Conservation (phyloP, 768 basidiomycete genomes). For the Phaeotremella skinneri region DNA sequence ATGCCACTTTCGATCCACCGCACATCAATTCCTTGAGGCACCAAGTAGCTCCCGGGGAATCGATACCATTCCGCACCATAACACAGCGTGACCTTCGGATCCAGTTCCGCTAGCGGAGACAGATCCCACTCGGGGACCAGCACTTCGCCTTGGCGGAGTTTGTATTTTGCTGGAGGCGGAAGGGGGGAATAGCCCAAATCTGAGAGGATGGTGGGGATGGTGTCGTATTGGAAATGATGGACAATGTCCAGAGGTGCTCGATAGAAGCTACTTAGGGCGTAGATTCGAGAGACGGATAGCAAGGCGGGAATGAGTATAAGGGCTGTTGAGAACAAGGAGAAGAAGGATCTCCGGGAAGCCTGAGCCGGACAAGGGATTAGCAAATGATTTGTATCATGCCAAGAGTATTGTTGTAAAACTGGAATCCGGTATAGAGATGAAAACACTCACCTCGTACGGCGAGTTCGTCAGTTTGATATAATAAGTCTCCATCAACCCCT, state of each 20-base stretch:
- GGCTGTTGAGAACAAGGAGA: slow-evolving; percentile 70
- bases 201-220: slow-evolving; percentile 76
- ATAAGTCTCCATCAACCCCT: slow-evolving; percentile 78
- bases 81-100: slow-evolving; percentile 66
- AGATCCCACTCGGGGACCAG: slow-evolving; percentile 62
- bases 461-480: slow-evolving; percentile 77
- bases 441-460: slow-evolving; percentile 69
- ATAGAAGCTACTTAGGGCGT: slow-evolving; percentile 84
- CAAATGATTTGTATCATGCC: too few relatives aligned
- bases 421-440: background rate
- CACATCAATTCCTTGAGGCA: slow-evolving; percentile 78
- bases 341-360: slow-evolving; percentile 74
- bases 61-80: slow-evolving; percentile 94
- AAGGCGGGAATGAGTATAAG: slow-evolving; percentile 65
- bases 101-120: slow-evolving; percentile 64
- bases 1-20: slow-evolving; percentile 91
- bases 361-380: slow-evolving; percentile 45
- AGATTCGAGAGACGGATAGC: slow-evolving; percentile 73
- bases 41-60: slow-evolving; percentile 84
- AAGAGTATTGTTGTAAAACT: background rate
- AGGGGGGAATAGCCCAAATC: slow-evolving; percentile 46
- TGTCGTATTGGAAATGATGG: slow-evolving; percentile 68
- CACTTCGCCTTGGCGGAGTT: slow-evolving; percentile 53
- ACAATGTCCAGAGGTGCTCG: slow-evolving; percentile 77
- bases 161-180: slow-evolving; percentile 39